phyloP scores from a whole-genome alignment of 169 alveolate species.

The Plasmodium gonderi region DNA sequence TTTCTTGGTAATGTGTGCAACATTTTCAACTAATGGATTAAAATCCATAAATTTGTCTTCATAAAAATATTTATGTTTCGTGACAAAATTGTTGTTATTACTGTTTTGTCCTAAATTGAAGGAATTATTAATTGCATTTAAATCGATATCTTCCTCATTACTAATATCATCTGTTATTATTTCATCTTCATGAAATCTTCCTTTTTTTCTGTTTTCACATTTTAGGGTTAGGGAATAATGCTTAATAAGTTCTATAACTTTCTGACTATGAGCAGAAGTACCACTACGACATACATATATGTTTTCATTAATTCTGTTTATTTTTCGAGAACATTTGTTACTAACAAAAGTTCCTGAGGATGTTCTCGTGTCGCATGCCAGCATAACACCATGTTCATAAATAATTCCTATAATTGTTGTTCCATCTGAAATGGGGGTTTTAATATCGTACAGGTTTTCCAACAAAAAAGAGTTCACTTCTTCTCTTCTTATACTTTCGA shows the following conservation, averaged over 20 bases:
- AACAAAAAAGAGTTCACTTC: background rate
- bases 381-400: slow-evolving; percentile 92
- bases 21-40: slow-evolving; percentile 81
- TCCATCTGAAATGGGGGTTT: slow-evolving; percentile 82
- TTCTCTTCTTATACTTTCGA: slow-evolving; percentile 6
- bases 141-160: slow-evolving; percentile 47
- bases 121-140: background rate
- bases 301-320: slow-evolving; percentile 87
- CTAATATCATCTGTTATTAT: slow-evolving; percentile 76
- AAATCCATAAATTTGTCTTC: slow-evolving; percentile 62
- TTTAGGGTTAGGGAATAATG: slow-evolving; percentile 87
- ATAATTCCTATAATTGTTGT: slow-evolving; percentile 93
- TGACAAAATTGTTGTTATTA: slow-evolving; percentile 3
- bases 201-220: slow-evolving; percentile 85
- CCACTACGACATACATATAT: slow-evolving; percentile 95
- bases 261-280: slow-evolving; percentile 96
- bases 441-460: slow-evolving; percentile 22
- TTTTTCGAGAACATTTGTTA: slow-evolving; percentile 93
- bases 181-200: slow-evolving; percentile 84
- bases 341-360: slow-evolving; percentile 94
- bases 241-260: slow-evolving; percentile 86
- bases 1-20: slow-evolving; percentile 85
- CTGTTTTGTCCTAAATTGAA: background rate
- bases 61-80: slow-evolving; percentile 70
- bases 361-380: slow-evolving; percentile 96